Evolutionary conservation across 169 alveolate genomes (phyloP), one percentile per base, ranked within the genome.

Genomic region (Besnoitia besnoiti): DNA sequence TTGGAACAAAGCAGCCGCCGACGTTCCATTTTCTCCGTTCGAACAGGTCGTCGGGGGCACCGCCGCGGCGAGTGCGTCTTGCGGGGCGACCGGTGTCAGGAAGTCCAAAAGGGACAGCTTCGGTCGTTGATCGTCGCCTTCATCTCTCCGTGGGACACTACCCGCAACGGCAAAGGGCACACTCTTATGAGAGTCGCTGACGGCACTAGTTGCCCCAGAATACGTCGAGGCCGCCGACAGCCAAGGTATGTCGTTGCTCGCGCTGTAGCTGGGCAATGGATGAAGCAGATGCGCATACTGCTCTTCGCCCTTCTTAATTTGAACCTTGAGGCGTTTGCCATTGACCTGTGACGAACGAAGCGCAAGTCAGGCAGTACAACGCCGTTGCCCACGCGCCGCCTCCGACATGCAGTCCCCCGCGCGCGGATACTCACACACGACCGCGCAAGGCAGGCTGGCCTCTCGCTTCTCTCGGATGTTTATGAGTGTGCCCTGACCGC

Each of bases 301-400:
- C 47, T 97, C 98, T 62, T 97, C 98, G 35, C 98, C 98, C 91
- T 97, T 96, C 91, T 97, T 97, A 46, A 97, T 94, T 30, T 97
- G 85, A 44, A 97, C 99, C 94, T 97, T 96, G 73, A 97, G 97
- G 55, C 97, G 93, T 93, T 97, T 97, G 59, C 96, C 96, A 37
- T 73, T 73, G 82, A 73, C 82, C 82, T 73, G 39, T n/a, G n/a
- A 19, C 16, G n/a, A 1, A 10, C 14, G 21, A 39, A 73, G 82
- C 44, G n/a, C 44, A 30, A 1, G 67, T 16, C 14, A 24, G 14
- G 24, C 67, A 51, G n/a, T 51, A 51, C n/a, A 51, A 24, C 67
- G 67, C 67, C 14, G 67, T 24, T 51, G 67, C 67, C 14, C 67
- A n/a, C n/a, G n/a, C n/a, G n/a, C n/a, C n/a, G n/a, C n/a, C n/a